phyloP scores from a whole-genome alignment of 106 monocot species.

The Hemerocallis citrina region DNA sequence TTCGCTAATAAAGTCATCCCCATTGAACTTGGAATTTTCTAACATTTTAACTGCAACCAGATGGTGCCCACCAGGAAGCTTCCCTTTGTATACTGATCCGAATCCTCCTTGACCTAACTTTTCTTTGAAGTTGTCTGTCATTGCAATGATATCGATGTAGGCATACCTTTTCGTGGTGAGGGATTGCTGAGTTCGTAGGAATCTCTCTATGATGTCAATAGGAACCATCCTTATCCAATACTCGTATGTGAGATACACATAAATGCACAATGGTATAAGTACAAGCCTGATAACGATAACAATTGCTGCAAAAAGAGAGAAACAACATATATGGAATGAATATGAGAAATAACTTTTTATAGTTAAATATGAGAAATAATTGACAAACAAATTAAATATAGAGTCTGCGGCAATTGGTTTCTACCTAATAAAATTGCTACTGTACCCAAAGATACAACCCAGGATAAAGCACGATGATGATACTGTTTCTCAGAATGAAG shows the following conservation, averaged over 20 bases:
- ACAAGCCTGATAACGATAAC: not conserved
- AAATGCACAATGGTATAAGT: not conserved
- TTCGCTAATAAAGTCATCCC: conserved; percentile 13
- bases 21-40: conserved; percentile 6
- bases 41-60: conserved; percentile 39
- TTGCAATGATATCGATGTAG: conserved; percentile 28
- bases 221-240: not conserved
- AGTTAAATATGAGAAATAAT: no score
- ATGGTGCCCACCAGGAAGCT: conserved; percentile 10
- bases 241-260: not conserved
- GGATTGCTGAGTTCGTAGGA: conserved; percentile 23
- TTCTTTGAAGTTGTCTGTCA: conserved; percentile 39
- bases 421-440: no score
- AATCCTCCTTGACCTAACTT: conserved; percentile 56
- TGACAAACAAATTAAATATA: no score
- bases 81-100: conserved; percentile 37
- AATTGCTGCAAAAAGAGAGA: not conserved
- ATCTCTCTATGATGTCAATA: conserved; percentile 35
- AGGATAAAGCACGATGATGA: no score
- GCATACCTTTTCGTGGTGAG: conserved; percentile 30
- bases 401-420: no score
- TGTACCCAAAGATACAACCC: no score
- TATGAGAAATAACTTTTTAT: no score
- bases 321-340: no score
- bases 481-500: no score